Conservation (phyloP, 371 early-diverging fungal species). For the Mortierella sp. region DNA sequence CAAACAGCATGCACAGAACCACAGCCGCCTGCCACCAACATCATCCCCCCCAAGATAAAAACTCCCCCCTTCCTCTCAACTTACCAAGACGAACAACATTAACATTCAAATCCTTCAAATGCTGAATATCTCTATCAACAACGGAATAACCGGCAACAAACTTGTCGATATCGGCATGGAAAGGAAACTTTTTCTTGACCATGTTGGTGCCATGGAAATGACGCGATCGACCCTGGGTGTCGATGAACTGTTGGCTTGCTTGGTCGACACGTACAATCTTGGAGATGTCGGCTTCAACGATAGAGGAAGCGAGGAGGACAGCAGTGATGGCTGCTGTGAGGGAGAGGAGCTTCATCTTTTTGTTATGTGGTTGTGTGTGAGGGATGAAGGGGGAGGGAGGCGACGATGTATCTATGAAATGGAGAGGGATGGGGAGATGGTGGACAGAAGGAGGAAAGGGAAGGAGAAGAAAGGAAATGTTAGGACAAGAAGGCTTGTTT, state of each 20-base stretch:
- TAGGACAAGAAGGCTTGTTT: too few species aligned
- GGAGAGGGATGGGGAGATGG: too few species aligned
- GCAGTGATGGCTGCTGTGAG: constrained; percentile 17
- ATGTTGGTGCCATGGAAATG: constrained; percentile 62
- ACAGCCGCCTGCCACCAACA: too few species aligned
- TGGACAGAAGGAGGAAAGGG: neutral
- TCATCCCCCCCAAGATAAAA: neutral
- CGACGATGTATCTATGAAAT: too few species aligned
- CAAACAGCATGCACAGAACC: neutral
- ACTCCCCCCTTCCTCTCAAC: neutral
- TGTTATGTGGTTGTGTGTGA: neutral
- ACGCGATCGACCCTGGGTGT: constrained; percentile 49
- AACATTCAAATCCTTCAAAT: constrained; percentile 58
- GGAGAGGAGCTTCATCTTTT: constrained; percentile 20
- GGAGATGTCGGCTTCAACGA: constrained; percentile 33
- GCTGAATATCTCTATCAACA: constrained; percentile 61
- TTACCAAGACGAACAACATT: constrained; percentile 41
- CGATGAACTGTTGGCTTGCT: constrained; percentile 50
- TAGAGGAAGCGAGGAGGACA: neutral
- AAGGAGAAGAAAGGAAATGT: neutral
- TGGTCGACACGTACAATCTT: constrained; percentile 56
- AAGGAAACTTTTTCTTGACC: constrained; percentile 56
- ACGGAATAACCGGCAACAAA: constrained; percentile 60
- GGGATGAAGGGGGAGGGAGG: neutral
- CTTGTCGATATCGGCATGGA: constrained; percentile 35